Evolutionary conservation across 2,329 filamentous ascomycete genomes (phyloP).

Genomic region (Cytospora chrysosperma): DNA sequence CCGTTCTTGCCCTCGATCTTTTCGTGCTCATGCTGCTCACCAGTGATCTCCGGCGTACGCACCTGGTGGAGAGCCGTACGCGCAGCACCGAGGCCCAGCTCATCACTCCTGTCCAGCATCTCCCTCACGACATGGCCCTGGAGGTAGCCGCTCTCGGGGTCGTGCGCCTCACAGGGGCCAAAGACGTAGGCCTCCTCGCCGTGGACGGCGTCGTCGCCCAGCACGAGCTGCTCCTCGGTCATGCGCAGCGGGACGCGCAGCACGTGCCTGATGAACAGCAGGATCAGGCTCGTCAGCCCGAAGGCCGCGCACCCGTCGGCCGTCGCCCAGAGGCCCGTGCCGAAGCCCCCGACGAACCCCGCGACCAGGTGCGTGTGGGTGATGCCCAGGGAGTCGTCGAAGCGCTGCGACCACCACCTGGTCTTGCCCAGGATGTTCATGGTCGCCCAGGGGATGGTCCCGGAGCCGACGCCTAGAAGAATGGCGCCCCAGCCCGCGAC

Average conservation of each 20-base stretch:
- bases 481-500: constrained; percentile 52
- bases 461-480: constrained; percentile 44
- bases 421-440: constrained; percentile 48
- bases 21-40: constrained; percentile 12
- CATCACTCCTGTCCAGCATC: constrained; percentile 16
- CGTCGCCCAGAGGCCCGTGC: constrained; percentile 47
- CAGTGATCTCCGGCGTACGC: constrained; percentile 18
- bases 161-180: constrained; percentile 29
- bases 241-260: constrained; percentile 47
- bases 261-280: constrained; percentile 51
- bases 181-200: constrained; percentile 45
- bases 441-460: constrained; percentile 46
- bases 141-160: constrained; percentile 28
- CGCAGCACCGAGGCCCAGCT: constrained; percentile 26
- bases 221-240: constrained; percentile 43
- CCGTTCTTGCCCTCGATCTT: constrained; percentile 22
- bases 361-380: constrained; percentile 46
- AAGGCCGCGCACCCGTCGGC: constrained; percentile 46
- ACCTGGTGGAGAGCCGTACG: background rate
- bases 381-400: constrained; percentile 31
- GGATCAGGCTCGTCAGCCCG: constrained; percentile 43
- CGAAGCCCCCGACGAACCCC: constrained; percentile 45
- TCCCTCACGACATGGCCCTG: constrained; percentile 27
- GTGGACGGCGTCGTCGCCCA: constrained; percentile 48
- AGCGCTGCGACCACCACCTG: constrained; percentile 26